Percentiles rank a stretch among this genome's conserved stretches.
Evolutionary conservation across 139 green algal species (phyloP).

Genomic region (Marvania coccoides): DNA sequence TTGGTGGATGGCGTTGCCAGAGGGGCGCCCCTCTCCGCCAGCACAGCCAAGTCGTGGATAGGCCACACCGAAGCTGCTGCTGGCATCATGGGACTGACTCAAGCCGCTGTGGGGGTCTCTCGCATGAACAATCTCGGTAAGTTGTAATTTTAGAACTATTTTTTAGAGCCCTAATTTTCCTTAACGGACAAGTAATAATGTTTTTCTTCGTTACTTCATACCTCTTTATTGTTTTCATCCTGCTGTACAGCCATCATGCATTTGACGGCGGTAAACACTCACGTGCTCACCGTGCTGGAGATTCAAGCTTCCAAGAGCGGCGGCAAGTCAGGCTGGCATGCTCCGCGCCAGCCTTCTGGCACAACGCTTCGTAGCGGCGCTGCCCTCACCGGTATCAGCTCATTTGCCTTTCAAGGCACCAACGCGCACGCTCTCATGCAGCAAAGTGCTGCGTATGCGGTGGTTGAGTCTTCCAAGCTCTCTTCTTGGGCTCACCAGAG

Average conservation of each 20-base stretch:
- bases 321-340: constrained; percentile 11
- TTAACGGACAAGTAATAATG: background rate
- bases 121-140: constrained; percentile 5
- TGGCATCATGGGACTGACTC: constrained; percentile 49
- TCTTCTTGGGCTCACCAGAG: background rate
- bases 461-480: background rate
- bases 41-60: constrained; percentile 49
- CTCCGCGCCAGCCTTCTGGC: background rate
- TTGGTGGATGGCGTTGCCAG: constrained; percentile 32
- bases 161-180: background rate
- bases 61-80: constrained; percentile 79
- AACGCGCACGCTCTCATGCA: constrained; percentile 46
- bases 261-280: constrained; percentile 15
- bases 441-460: background rate
- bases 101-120: constrained; percentile 16
- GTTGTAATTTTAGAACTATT: background rate
- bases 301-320: constrained; percentile 13
- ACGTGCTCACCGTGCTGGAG: constrained; percentile 22
- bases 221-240: background rate
- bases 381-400: constrained; percentile 29
- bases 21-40: constrained; percentile 14
- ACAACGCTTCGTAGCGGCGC: background rate
- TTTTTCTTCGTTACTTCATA: background rate
- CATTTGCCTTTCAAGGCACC: constrained; percentile 76
- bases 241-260: constrained; percentile 25